These are phyloP conservation scores for Immersiporthe knoxdaviesiana DNA, from an alignment of 2,329 filamentous ascomycete species.

Conservation along the genomic window DNA sequence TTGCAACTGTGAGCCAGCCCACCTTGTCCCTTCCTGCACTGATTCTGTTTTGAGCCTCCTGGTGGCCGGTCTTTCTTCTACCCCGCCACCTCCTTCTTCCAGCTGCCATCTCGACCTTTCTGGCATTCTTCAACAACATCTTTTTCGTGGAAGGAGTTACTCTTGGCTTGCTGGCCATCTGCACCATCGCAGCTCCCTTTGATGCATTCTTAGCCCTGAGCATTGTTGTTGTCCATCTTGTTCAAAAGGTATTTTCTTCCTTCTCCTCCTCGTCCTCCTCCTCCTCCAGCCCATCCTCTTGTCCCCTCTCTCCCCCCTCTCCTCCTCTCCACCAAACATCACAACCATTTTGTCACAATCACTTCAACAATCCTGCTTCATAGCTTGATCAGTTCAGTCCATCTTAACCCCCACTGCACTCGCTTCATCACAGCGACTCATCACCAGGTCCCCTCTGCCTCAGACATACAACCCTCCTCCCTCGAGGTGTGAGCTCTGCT, in stretches of 20 bases:
- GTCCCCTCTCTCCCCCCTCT: conserved; percentile 31
- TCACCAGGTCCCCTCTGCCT: conserved; percentile 22
- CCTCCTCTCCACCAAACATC: conserved; percentile 37
- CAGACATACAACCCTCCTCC: conserved; percentile 22
- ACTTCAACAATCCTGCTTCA: conserved; percentile 59
- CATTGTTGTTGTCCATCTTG: conserved; percentile 12
- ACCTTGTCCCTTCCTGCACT: conserved; percentile 14
- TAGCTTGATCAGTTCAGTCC: conserved; percentile 59
- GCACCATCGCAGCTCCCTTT: conserved; percentile 23
- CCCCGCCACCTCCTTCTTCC: conserved; percentile 13
- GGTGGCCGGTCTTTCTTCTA: conserved; percentile 30
- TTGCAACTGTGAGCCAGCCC: neutral
- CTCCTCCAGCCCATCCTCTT: conserved; percentile 26
- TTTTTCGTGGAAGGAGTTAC: conserved; percentile 1
- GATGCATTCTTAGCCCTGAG: conserved; percentile 7
- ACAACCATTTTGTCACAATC: conserved; percentile 47
- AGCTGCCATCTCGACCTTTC: neutral
- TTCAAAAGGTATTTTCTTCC: conserved; percentile 16
- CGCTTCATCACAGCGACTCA: conserved; percentile 56
- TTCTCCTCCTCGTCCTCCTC: conserved; percentile 10
- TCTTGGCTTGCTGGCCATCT: conserved; percentile 1
- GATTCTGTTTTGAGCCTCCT: neutral
- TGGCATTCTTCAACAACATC: conserved; percentile 4
- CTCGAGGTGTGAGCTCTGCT: conserved; percentile 24
- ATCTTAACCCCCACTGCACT: conserved; percentile 54